Conservation (phyloP, 179 eudicot species). For the Beta corolliflora region DNA sequence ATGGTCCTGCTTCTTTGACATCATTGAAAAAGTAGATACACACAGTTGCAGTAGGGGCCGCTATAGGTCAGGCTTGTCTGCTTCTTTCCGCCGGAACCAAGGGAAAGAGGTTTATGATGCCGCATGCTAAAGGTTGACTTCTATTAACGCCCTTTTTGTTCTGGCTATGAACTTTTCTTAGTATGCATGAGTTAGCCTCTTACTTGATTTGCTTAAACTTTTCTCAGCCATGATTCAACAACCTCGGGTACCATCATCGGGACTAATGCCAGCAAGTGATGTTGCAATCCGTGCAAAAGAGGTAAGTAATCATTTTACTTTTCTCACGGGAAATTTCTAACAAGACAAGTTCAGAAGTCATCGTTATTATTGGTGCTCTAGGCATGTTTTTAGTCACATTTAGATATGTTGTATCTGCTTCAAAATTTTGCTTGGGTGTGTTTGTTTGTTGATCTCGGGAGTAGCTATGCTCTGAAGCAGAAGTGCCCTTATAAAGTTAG, state of each 20-base stretch:
- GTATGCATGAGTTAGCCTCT: neutral
- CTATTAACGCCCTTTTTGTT: neutral
- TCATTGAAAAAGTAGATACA: constrained; percentile 55
- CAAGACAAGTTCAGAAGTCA: neutral
- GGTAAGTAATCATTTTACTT: constrained; percentile 34
- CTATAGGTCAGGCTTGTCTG: constrained; percentile 88
- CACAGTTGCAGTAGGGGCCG: constrained; percentile 79
- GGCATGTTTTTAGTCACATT: neutral
- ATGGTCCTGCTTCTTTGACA: constrained; percentile 5
- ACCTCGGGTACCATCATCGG: constrained; percentile 75
- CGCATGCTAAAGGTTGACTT: constrained; percentile 71
- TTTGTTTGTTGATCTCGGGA: neutral
- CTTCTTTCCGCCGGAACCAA: constrained; percentile 89
- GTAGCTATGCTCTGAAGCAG: neutral
- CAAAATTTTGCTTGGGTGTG: neutral
- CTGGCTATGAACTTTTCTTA: neutral
- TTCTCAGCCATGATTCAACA: constrained; percentile 75
- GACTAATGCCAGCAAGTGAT: constrained; percentile 81
- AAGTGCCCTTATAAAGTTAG: neutral
- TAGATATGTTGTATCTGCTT: neutral
- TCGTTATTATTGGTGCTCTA: neutral
- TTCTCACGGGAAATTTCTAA: neutral
- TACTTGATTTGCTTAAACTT: constrained; percentile 15
- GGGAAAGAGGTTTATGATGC: constrained; percentile 86
- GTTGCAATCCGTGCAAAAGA: constrained; percentile 73